phyloP scores from a whole-genome alignment of 2,329 filamentous ascomycete species.

The Ceratocystis cubensis region DNA sequence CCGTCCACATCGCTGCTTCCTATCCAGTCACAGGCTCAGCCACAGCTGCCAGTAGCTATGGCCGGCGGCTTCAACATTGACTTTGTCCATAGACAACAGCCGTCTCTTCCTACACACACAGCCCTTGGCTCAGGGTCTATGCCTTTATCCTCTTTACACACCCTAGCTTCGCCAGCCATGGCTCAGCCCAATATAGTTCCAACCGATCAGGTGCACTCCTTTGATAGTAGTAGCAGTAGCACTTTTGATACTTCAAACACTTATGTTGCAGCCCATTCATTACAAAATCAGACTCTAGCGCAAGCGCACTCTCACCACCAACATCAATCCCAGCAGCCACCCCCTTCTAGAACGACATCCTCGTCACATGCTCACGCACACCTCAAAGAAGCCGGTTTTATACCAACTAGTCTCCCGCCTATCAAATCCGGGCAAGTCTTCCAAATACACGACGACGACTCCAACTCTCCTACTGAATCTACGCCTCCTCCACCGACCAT shows the following conservation, averaged over 20 bases:
- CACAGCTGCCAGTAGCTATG: not conserved
- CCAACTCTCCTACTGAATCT: constrained; percentile 17
- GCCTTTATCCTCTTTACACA: not conserved
- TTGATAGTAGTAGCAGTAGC: not conserved
- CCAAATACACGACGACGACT: constrained; percentile 20
- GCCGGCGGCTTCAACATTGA: constrained; percentile 12
- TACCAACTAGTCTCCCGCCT: constrained; percentile 14
- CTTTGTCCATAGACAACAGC: constrained; percentile 10
- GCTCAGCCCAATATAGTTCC: not conserved
- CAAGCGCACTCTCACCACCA: not conserved
- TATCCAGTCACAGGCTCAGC: not conserved
- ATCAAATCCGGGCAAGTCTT: constrained; percentile 19
- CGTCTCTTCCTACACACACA: not conserved
- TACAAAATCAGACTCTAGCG: not conserved
- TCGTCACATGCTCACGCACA: constrained; percentile 7
- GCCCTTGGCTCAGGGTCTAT: not conserved
- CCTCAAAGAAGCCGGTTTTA: constrained; percentile 10
- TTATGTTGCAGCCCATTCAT: not conserved
- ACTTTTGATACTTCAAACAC: not conserved
- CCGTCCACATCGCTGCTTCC: not conserved
- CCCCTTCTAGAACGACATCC: constrained; percentile 9
- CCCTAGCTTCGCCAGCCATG: not conserved
- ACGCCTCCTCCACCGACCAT: constrained; percentile 15
- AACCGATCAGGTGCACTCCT: not conserved
- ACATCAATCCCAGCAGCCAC: not conserved